Percentiles rank a stretch among this genome's conserved stretches.
These are phyloP conservation scores for Bipolaris oryzae DNA, from an alignment of 2,329 filamentous ascomycete species.

Conservation along the genomic window DNA sequence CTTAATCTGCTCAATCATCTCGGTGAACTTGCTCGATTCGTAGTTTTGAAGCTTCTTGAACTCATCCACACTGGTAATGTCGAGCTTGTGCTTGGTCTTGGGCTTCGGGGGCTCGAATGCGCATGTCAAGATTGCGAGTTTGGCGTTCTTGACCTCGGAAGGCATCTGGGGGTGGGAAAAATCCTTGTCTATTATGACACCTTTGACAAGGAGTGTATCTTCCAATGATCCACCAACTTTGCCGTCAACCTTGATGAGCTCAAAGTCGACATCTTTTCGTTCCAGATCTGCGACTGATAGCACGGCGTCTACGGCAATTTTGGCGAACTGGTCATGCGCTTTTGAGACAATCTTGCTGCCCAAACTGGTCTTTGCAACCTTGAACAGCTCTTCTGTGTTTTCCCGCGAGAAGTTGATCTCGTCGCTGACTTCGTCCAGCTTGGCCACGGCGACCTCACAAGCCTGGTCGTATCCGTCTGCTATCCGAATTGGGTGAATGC, in stretches of 20 bases:
- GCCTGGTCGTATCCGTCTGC: conserved; percentile 98
- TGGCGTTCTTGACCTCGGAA: conserved; percentile 90
- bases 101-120: conserved; percentile 99
- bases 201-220: conserved; percentile 93
- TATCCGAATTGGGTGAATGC: conserved; percentile 98
- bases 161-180: conserved; percentile 99
- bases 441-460: conserved; percentile 92
- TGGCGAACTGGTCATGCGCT: conserved; percentile 95
- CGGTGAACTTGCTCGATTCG: conserved; percentile 92
- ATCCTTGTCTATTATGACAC: conserved; percentile 99
- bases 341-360: conserved; percentile 99
- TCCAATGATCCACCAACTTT: conserved; percentile 95
- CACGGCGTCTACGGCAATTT: conserved; percentile 96
- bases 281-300: conserved; percentile 95
- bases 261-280: conserved; percentile 96
- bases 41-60: conserved; percentile 98
- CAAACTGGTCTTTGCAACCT: conserved; percentile 93
- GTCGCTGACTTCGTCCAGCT: conserved; percentile 93
- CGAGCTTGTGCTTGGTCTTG: conserved; percentile 99
- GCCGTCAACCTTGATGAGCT: conserved; percentile 98
- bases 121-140: conserved; percentile 96
- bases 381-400: conserved; percentile 83
- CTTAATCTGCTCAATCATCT: conserved; percentile 99
- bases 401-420: conserved; percentile 82
- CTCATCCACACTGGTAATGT: conserved; percentile 95